Evolutionary conservation across 306 rosid species (phyloP), one percentile per base, ranked within the genome.

Genomic region (Begonia fuchsioides): DNA sequence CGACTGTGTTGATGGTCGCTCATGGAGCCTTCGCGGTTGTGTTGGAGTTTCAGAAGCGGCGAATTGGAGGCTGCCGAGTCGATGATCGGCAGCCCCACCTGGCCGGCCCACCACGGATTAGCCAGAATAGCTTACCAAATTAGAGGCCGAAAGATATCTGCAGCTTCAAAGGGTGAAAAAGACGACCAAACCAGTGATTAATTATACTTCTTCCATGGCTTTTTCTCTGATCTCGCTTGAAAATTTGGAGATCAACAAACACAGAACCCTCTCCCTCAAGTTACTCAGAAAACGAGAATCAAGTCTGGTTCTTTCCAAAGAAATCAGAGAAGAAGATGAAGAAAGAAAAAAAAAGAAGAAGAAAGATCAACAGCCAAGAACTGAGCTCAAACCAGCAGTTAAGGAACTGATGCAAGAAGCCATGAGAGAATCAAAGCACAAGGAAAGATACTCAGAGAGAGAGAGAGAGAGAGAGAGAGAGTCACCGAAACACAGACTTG

Each of bases 61-160:
- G 49, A 16, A 44, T 44, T 44, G 13, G 49, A 26, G 35, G 35
- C 49, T 44, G 49, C 13, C 13, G 49, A 16, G 9, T 12, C 13
- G 2, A 44, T 44, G 17, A 13, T 16, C 49, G 49, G 49, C 12
- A 44, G 49, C n/a, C 49, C 49, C 9, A 44, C 49, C n/a, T 44
- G 49, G n/a, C 17, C 17, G 49, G n/a, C 3, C 49, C 49, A 44
- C 49, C 49, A 44, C 14, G 49, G 49, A 11, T 44, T 44, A 44
- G 49, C 12, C 49, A 44, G 14, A 6, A 13, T 44, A 44, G 49
- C 9, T 44, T 13, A 13, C 7, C 5, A 44, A 26, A 26, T 4
- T 26, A 26, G 35, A 26, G 35, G 7, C 1, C 7, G 35, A 26
- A 26, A 26, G 35, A 26, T 4, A 26, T 26, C 7, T 26, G 35